phyloP scores from a whole-genome alignment of 768 basidiomycete species.

The Leccinum ochraceum region DNA sequence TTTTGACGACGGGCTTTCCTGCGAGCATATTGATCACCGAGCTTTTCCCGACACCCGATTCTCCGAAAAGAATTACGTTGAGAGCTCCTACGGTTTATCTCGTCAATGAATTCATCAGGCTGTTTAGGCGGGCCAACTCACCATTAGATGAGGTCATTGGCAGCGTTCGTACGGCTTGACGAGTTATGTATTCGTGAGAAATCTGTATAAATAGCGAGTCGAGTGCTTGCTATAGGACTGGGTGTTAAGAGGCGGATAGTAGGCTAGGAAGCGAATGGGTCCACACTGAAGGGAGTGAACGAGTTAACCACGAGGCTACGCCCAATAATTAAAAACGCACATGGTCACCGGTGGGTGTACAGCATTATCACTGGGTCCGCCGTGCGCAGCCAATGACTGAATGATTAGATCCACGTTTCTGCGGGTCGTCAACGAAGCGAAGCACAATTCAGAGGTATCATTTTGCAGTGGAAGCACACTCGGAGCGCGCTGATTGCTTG shows the following conservation, averaged over 20 bases:
- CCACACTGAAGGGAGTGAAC: conserved; percentile 9
- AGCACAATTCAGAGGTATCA: not conserved
- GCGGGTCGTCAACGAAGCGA: not conserved
- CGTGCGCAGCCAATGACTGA: conserved; percentile 7
- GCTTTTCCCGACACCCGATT: conserved; percentile 42
- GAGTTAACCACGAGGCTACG: conserved; percentile 4
- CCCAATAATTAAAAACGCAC: conserved; percentile 1
- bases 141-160: conserved; percentile 24
- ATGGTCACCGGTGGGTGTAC: conserved; percentile 12
- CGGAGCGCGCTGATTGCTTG: conserved; percentile 3
- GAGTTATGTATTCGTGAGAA: conserved; percentile 14
- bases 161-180: not conserved
- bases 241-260: conserved; percentile 7
- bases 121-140: conserved; percentile 9
- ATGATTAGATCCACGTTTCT: conserved; percentile 22
- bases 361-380: conserved; percentile 17
- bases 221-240: conserved; percentile 1
- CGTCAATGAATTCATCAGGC: not conserved
- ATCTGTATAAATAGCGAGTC: not conserved
- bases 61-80: conserved; percentile 35
- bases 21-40: conserved; percentile 46
- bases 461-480: not conserved
- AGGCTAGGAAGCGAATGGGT: conserved; percentile 3
- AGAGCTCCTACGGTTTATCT: conserved; percentile 10
- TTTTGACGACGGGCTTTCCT: conserved; percentile 27